A percentile compares a stretch with the other conserved stretches of the same genome.
Evolutionary conservation across 768 basidiomycete species (phyloP).

Genomic region (Lactarius akahatsu): DNA sequence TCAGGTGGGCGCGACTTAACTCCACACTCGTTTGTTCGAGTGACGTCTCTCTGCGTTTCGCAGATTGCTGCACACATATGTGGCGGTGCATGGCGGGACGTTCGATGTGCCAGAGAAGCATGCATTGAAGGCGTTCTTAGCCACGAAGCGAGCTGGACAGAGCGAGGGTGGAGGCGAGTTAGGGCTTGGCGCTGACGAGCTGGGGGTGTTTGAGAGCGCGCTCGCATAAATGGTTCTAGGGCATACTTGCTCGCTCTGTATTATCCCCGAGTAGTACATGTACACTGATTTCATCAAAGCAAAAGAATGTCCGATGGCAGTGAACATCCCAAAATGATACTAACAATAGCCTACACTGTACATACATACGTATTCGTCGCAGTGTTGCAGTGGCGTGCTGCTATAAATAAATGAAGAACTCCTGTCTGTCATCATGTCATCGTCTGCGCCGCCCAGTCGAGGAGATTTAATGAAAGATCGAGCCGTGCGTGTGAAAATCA

Average conservation of each 20-base stretch:
- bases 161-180: conserved; percentile 4
- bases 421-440: neutral
- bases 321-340: neutral
- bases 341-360: no score
- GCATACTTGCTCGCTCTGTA: neutral
- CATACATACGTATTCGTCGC: no score
- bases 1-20: conserved; percentile 42
- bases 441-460: neutral
- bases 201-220: conserved; percentile 12
- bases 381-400: no score
- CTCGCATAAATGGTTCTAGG: conserved; percentile 6
- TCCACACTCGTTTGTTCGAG: neutral
- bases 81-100: conserved; percentile 19
- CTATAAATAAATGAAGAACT: neutral
- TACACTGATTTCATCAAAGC: neutral
- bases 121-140: conserved; percentile 17
- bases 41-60: neutral
- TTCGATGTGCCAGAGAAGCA: conserved; percentile 24
- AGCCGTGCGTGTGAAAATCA: neutral
- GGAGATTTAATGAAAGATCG: neutral
- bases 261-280: neutral
- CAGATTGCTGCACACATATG: conserved; percentile 29
- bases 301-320: neutral
- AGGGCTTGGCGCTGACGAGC: conserved; percentile 15
- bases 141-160: neutral